Conservation (phyloP, 345 rosid genomes). For the Bretschneidera sinensis region DNA sequence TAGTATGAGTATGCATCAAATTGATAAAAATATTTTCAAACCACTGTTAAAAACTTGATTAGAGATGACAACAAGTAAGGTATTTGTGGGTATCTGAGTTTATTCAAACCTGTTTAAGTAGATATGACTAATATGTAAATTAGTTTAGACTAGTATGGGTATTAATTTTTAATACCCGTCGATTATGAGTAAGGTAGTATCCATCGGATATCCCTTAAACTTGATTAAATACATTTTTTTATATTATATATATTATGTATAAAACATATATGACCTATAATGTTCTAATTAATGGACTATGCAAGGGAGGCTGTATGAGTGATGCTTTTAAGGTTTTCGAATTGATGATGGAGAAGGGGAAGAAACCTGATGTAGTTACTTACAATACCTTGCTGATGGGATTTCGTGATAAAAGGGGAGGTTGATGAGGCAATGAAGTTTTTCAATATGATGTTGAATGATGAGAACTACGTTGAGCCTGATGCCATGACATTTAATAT, state of each 20-base stretch:
- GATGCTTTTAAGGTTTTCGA: constrained; percentile 53
- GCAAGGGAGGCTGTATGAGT: constrained; percentile 44
- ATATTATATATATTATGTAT: too few species aligned
- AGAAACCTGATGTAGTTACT: constrained; percentile 44
- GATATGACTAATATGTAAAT: too few species aligned
- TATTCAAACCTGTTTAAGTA: too few species aligned
- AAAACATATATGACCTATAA: constrained; percentile 57
- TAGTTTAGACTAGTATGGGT: too few species aligned
- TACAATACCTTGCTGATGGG: constrained; percentile 55
- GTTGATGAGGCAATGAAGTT: constrained; percentile 54
- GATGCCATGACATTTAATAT: constrained; percentile 43
- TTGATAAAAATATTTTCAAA: too few species aligned
- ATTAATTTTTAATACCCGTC: too few species aligned
- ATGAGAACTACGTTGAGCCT: constrained; percentile 33
- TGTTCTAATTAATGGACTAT: constrained; percentile 49
- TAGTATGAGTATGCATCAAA: too few species aligned
- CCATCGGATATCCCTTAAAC: constrained; percentile 50
- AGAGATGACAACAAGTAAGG: too few species aligned
- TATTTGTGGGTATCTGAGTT: too few species aligned
- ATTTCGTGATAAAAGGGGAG: constrained; percentile 40
- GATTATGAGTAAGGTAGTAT: too few species aligned
- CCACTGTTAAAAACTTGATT: too few species aligned
- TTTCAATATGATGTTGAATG: constrained; percentile 32
- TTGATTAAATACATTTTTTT: constrained; percentile 41
- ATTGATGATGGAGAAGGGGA: constrained; percentile 50